Percentiles rank a stretch among this genome's conserved stretches.
These are phyloP conservation scores for Eucalyptus guilfoylei DNA, from an alignment of 345 rosid species.

Conservation along the genomic window DNA sequence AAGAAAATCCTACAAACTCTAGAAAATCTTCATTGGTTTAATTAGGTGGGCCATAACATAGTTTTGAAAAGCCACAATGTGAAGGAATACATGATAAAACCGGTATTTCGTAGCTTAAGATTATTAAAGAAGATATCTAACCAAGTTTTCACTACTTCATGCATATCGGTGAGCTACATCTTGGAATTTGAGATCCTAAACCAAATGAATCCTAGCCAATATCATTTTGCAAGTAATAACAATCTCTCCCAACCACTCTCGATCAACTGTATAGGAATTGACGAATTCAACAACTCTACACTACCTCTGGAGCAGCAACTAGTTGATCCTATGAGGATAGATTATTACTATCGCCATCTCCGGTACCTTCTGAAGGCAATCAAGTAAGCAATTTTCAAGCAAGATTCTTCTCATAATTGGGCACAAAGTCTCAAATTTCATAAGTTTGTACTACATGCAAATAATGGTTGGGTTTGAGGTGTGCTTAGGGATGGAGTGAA, in stretches of 20 bases:
- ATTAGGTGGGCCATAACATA: not conserved
- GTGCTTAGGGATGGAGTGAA: slow-evolving; percentile 29
- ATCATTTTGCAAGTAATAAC: not conserved
- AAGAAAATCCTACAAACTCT: not conserved
- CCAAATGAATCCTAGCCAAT: not conserved
- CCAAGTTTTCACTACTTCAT: not conserved
- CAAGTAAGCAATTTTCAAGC: slow-evolving; percentile 7
- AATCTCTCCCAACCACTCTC: not conserved
- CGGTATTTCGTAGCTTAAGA: not conserved
- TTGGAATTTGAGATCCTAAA: not conserved
- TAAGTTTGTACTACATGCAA: not conserved
- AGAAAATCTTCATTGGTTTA: not conserved
- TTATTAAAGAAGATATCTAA: not conserved
- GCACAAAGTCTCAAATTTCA: not conserved
- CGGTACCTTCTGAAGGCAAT: slow-evolving; percentile 10
- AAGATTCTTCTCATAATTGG: not conserved
- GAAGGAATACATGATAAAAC: not conserved
- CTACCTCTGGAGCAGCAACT: slow-evolving; percentile 13
- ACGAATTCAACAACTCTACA: slow-evolving; percentile 11
- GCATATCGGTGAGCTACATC: not conserved
- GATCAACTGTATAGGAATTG: not conserved
- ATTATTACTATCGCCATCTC: slow-evolving; percentile 16
- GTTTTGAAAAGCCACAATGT: not conserved
- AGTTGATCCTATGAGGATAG: slow-evolving; percentile 14
- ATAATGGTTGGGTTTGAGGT: not conserved